Conservation (phyloP, 352 stramenopile genomes). For the Thalassiosira ordinaria region DNA sequence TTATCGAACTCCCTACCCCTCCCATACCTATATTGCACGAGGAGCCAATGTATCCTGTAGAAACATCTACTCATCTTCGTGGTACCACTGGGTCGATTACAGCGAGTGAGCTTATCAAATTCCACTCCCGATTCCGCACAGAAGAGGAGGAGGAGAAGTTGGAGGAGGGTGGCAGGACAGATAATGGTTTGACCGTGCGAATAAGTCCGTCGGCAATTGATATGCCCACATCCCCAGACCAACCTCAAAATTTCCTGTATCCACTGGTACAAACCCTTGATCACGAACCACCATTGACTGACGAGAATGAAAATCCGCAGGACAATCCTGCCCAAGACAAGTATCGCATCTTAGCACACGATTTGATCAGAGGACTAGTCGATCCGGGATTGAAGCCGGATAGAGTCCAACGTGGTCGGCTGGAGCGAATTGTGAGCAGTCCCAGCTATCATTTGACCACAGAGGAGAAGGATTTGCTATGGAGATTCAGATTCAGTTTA, state of each 20-base stretch:
- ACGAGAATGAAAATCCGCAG: conserved; percentile 65
- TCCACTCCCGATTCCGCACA: conserved; percentile 37
- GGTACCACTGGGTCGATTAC: conserved; percentile 58
- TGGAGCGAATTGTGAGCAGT: conserved; percentile 92
- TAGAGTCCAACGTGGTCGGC: conserved; percentile 91
- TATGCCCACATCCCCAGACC: conserved; percentile 9
- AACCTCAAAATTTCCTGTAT: conserved; percentile 40
- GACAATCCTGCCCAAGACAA: conserved; percentile 93
- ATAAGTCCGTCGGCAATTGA: conserved; percentile 37
- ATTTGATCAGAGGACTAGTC: conserved; percentile 95
- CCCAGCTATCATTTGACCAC: conserved; percentile 92
- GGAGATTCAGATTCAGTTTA: conserved; percentile 96
- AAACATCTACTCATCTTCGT: conserved; percentile 61
- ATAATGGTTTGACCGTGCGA: conserved; percentile 20
- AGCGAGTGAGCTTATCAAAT: conserved; percentile 59
- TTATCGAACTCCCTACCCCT: conserved; percentile 79
- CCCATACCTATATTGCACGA: conserved; percentile 80
- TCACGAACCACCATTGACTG: conserved; percentile 63
- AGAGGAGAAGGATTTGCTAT: conserved; percentile 90
- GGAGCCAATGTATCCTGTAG: conserved; percentile 78
- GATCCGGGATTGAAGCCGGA: conserved; percentile 97
- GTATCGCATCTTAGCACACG: conserved; percentile 96
- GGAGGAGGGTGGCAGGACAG: background rate
- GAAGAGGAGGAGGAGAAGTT: conserved; percentile 17
- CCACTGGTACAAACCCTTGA: conserved; percentile 74